Base-by-base conservation (phyloP, 75 land plant species). In the Gnetum montanum region DNA sequence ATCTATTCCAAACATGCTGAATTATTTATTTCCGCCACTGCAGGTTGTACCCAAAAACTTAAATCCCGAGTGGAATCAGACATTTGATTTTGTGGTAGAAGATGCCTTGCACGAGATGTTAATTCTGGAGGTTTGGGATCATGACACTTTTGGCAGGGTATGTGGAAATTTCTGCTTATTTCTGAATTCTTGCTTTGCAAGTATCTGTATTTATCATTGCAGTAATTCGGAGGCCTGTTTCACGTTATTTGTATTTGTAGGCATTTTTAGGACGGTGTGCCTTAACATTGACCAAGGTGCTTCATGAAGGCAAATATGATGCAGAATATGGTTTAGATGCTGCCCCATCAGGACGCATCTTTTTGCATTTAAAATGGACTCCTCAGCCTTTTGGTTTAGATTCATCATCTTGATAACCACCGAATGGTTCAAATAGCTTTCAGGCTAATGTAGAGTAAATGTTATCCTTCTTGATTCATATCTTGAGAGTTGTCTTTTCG, bases 141-240 rank as follows among this genome's bases (percentile, higher is more conserved):
- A 95, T 54, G 99, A 95, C 58, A 90, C 92, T n/a, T 86, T 95
- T 59, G 76, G 85, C 28, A 92, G 80, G 99, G 99, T 95, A 68
- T 55, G 25, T 35, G 29, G 18, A 10, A 19, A 12, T 63, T 13
- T 24, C n/a, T 22, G 23, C 19, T 31, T 31, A 12, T 34, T 53
- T 33, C 28, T 53, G 25, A 4, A 4, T 22, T 20, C 25, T 29
- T 26, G 29, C 8, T 53, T 30, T 30, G 43, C n/a, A n/a, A n/a
- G n/a, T n/a, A n/a, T n/a, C n/a, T n/a, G n/a, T n/a, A 41, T 41
- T 41, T 6, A 41, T 41, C 43, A 15, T 3, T 8, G 18, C 16
- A 15, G 43, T 18, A 15, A 41, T 15, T 15, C 3, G 4, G 30
- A 19, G 15, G 24, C 47, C 18, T 56, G 30, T 40, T 49, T 23